Evolutionary conservation across 495 filamentous ascomycete species (phyloP), one percentile per base, ranked within the genome.

Genomic region (Saxispiralis lemnorum): DNA sequence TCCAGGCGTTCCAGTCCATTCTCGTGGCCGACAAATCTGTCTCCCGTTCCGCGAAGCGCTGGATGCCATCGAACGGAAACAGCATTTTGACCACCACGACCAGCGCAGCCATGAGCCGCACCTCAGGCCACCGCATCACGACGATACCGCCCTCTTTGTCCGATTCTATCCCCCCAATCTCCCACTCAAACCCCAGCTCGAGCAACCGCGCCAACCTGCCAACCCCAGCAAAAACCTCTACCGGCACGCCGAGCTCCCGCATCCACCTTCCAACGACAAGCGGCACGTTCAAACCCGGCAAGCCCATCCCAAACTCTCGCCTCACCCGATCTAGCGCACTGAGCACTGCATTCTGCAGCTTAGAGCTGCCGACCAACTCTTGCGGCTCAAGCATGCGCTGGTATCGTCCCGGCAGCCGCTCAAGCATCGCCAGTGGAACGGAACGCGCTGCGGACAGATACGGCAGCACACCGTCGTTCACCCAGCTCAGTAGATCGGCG

Each of bases 1-100:
- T 61, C 87, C 89, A 97, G 12, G 59, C 54, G 1, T 60, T 41
- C 87, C 87, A 94, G 56, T 88, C 64, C 24, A 94, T 63, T 19
- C 59, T 59, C 18, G 78, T 57, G 2, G 66, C 63, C 13, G 75
- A 68, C 6, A 78, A 75, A 45, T 89, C 83, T 10, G 65, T 56
- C 2, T 59, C 41, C 14, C 66, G 67, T 9, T 55, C 52, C 0
- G 84, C 76, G 39, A 69, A 62, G 15, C 79, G 67, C 39, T 67
- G 56, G 9, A 74, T 46, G 12, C 64, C 63, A 55, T 89, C 82
- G 30, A 94, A 71, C 0, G 86, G 82, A 54, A 82, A 84, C 16
- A 76, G 59, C 5, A 92, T 58, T 54, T 95, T 96, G 6, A 78
- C 73, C 9, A 78, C 72, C 17, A 93, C 69, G 5, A 94, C 64